phyloP scores from a whole-genome alignment of 306 rosid species.

The Begonia masoniana region DNA sequence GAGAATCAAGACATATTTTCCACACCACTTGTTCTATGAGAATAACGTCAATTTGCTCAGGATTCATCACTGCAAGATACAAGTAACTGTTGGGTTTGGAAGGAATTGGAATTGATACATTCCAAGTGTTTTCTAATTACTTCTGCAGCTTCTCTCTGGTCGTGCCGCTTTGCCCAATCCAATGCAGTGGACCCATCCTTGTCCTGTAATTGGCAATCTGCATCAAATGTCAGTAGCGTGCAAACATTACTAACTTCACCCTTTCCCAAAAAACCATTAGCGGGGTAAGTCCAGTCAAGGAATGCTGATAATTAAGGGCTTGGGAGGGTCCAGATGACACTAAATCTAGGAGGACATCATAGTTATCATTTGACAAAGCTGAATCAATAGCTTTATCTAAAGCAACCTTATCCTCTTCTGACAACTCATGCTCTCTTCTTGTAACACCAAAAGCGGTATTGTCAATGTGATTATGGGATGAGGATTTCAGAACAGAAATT shows the following conservation, averaged over 20 bases:
- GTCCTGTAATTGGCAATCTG: conserved; percentile 50
- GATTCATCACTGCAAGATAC: conserved; percentile 42
- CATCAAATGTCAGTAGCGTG: conserved; percentile 76
- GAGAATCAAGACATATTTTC: conserved; percentile 66
- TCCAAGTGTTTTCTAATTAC: conserved; percentile 41
- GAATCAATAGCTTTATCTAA: conserved; percentile 74
- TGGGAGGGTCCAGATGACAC: conserved; percentile 41
- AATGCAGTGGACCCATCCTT: conserved; percentile 58
- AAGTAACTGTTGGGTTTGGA: conserved; percentile 30
- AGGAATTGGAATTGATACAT: conserved; percentile 30
- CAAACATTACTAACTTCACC: conserved; percentile 74
- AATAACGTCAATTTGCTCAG: conserved; percentile 55
- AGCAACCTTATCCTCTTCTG: conserved; percentile 52
- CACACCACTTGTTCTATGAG: conserved; percentile 57
- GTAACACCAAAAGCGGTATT: conserved; percentile 16
- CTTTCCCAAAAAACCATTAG: conserved; percentile 82
- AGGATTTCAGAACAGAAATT: conserved; percentile 47
- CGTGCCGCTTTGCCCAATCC: conserved; percentile 54
- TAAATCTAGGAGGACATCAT: conserved; percentile 61
- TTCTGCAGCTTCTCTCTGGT: conserved; percentile 46
- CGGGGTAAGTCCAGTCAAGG: conserved; percentile 57
- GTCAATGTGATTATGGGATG: conserved; percentile 41
- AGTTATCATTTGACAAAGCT: conserved; percentile 77
- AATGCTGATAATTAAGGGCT: conserved; percentile 72
- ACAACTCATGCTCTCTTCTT: conserved; percentile 22